Percentiles rank a stretch among this genome's conserved stretches.
phyloP scores from a whole-genome alignment of 2,329 filamentous ascomycete species.

The Cordyceps fumosorosea region DNA sequence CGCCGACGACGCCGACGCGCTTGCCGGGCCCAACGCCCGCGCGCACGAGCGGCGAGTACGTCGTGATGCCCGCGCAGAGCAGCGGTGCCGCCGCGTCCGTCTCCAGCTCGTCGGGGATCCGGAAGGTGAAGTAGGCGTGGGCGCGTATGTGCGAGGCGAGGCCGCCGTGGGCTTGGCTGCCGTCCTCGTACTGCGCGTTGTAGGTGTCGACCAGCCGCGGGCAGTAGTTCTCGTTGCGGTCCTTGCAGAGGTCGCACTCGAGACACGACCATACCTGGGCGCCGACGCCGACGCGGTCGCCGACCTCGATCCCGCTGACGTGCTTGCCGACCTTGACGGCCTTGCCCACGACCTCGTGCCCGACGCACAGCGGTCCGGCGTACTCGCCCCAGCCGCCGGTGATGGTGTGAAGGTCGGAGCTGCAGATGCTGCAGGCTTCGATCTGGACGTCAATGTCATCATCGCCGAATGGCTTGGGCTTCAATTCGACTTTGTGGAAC shows the following conservation, averaged over 20 bases:
- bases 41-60: constrained; percentile 61
- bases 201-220: constrained; percentile 49
- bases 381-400: constrained; percentile 50
- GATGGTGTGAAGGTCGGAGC: constrained; percentile 54
- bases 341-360: constrained; percentile 53
- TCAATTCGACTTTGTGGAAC: constrained; percentile 32
- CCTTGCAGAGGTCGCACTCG: constrained; percentile 40
- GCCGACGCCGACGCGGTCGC: constrained; percentile 59
- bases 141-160: constrained; percentile 43
- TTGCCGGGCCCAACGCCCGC: constrained; percentile 65
- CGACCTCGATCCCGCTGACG: constrained; percentile 45
- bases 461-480: constrained; percentile 30
- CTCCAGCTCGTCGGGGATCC: constrained; percentile 47
- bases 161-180: constrained; percentile 59
- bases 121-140: constrained; percentile 53
- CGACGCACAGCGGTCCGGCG: constrained; percentile 43
- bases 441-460: constrained; percentile 58
- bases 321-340: constrained; percentile 41
- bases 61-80: constrained; percentile 71
- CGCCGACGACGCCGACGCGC: constrained; percentile 62
- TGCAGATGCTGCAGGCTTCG: constrained; percentile 59
- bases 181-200: constrained; percentile 45
- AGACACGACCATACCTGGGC: constrained; percentile 54
- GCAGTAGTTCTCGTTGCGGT: constrained; percentile 45
- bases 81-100: constrained; percentile 56